Conservation (phyloP, 148 eudicot species). For the Spergularia bocconei region DNA sequence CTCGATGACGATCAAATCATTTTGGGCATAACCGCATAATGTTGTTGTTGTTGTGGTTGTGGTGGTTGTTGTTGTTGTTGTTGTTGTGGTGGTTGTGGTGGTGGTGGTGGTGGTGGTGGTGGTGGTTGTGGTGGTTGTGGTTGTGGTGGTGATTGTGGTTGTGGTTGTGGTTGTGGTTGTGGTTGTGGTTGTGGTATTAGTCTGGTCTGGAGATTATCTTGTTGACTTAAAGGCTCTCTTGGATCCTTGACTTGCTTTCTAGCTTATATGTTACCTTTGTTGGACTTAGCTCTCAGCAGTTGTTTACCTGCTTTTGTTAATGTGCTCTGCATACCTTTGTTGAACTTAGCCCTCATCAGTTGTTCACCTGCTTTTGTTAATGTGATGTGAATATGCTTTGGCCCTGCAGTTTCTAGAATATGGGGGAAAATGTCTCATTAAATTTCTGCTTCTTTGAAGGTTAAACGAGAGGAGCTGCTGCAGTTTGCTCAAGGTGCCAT, state of each 20-base stretch:
- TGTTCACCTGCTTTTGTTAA: neutral
- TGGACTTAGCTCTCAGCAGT: neutral
- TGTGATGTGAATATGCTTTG: constrained; percentile 3
- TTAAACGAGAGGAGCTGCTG: constrained; percentile 87
- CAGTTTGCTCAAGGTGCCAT: constrained; percentile 97
- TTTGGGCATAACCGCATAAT: too few species aligned
- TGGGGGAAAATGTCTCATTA: neutral
- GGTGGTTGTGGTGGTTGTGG: too few species aligned
- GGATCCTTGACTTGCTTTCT: neutral
- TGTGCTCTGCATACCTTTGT: neutral
- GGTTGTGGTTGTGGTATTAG: neutral
- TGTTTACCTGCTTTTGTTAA: neutral
- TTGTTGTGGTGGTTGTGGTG: too few species aligned
- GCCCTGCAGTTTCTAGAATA: neutral
- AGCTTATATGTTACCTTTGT: neutral
- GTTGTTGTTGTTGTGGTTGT: too few species aligned
- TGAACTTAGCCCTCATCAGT: neutral
- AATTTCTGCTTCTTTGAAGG: constrained; percentile 41
- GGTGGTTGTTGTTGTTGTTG: too few species aligned
- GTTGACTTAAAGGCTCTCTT: constrained; percentile 4
- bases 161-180: too few species aligned
- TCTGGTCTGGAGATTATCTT: neutral
- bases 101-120: too few species aligned
- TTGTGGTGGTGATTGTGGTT: too few species aligned
- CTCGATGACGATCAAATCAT: neutral